phyloP scores from a whole-genome alignment of 2,329 filamentous ascomycete species.

The Trichoderma hamatum region DNA sequence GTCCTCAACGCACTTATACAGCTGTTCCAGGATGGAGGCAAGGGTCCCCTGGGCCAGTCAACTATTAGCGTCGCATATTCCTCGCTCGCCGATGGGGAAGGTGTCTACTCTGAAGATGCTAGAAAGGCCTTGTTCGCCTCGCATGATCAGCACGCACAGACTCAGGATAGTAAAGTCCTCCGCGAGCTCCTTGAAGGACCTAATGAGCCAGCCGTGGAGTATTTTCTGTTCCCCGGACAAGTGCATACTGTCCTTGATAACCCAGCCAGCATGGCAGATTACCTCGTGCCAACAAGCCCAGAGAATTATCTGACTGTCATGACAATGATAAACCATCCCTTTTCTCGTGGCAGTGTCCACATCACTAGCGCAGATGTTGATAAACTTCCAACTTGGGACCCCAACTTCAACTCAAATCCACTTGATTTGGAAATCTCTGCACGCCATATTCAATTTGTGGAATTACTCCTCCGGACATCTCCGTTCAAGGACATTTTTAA shows the following conservation, averaged over 20 bases:
- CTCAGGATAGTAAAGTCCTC: constrained; percentile 9
- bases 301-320: constrained; percentile 58
- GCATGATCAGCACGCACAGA: constrained; percentile 8
- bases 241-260: constrained; percentile 34
- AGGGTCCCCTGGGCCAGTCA: constrained; percentile 36
- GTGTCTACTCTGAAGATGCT: constrained; percentile 8
- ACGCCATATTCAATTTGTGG: constrained; percentile 49
- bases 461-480: constrained; percentile 40
- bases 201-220: constrained; percentile 39
- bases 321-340: constrained; percentile 61
- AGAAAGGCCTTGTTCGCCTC: constrained; percentile 13
- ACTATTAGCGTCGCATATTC: constrained; percentile 23
- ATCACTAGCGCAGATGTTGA: constrained; percentile 49
- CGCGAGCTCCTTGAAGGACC: constrained; percentile 33
- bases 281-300: constrained; percentile 27
- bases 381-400: constrained; percentile 44
- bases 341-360: constrained; percentile 62
- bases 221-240: constrained; percentile 40
- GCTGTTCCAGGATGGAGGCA: constrained; percentile 40
- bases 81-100: constrained; percentile 9
- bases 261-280: constrained; percentile 28
- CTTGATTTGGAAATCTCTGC: constrained; percentile 59
- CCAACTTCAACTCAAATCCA: constrained; percentile 45
- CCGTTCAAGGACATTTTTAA: constrained; percentile 47
- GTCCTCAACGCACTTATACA: constrained; percentile 37